These are phyloP conservation scores for Cubamyces lactineus DNA, from an alignment of 768 basidiomycete species.

Conservation along the genomic window DNA sequence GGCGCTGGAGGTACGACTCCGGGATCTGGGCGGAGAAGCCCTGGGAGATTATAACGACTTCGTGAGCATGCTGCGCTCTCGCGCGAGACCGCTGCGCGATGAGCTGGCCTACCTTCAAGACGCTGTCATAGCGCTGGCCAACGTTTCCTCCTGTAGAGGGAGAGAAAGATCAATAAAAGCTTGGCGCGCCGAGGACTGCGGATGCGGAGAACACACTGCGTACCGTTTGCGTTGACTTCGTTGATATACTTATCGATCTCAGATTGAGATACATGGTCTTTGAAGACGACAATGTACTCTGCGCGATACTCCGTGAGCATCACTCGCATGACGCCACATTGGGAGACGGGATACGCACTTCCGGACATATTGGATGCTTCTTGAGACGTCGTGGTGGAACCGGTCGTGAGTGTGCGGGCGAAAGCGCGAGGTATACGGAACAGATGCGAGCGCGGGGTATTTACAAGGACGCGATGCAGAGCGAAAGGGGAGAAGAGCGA, in stretches of 20 bases:
- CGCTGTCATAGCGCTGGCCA: constrained; percentile 39
- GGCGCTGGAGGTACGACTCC: constrained; percentile 34
- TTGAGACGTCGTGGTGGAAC: neutral
- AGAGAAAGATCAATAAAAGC: neutral
- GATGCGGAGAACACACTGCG: constrained; percentile 1
- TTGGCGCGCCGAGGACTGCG: neutral
- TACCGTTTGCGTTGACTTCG: constrained; percentile 45
- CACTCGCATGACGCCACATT: neutral
- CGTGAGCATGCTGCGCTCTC: neutral
- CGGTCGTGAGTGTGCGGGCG: constrained; percentile 8
- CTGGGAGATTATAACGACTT: constrained; percentile 25
- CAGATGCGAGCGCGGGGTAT: constrained; percentile 4
- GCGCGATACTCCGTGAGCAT: neutral
- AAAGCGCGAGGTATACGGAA: constrained; percentile 3
- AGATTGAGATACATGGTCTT: constrained; percentile 44
- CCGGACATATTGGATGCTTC: constrained; percentile 25
- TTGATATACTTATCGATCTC: constrained; percentile 46
- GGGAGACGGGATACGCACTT: constrained; percentile 21
- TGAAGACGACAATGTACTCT: constrained; percentile 64
- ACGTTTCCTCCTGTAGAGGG: constrained; percentile 46
- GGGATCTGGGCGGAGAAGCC: constrained; percentile 50
- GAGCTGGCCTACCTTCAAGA: constrained; percentile 41
- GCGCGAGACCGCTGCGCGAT: neutral
- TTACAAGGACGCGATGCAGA: neutral
- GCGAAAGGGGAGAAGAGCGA: neutral